phyloP scores from a whole-genome alignment of 306 rosid species.

The Cyclanthera cordifolia region DNA sequence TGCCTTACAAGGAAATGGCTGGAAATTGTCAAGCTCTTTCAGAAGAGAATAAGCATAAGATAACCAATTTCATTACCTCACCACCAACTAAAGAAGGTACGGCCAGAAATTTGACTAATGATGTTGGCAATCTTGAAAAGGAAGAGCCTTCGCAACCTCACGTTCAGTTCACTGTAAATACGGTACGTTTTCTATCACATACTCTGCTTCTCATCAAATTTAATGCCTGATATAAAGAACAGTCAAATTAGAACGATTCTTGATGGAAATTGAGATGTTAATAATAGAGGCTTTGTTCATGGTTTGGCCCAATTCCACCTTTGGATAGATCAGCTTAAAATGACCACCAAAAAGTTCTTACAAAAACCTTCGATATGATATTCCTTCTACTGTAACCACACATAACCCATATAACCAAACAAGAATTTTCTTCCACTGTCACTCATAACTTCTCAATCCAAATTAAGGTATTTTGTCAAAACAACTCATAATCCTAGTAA shows the following conservation, averaged over 20 bases:
- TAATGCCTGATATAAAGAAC: neutral
- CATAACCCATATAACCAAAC: too few relatives aligned
- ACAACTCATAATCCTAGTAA: too few relatives aligned
- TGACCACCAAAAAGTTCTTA: too few relatives aligned
- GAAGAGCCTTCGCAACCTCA: constrained; percentile 16
- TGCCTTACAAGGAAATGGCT: constrained; percentile 80
- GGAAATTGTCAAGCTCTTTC: constrained; percentile 65
- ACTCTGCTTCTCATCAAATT: neutral
- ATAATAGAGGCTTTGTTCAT: too few relatives aligned
- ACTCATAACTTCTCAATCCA: too few relatives aligned
- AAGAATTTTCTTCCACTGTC: too few relatives aligned
- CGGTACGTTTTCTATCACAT: constrained; percentile 21
- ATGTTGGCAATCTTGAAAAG: constrained; percentile 15
- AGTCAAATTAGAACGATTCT: neutral
- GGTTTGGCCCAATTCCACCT: too few relatives aligned
- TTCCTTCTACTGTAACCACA: too few relatives aligned
- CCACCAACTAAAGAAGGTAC: constrained; percentile 27
- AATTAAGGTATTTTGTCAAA: too few relatives aligned
- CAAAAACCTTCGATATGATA: too few relatives aligned
- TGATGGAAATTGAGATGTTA: neutral
- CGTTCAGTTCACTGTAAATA: constrained; percentile 20
- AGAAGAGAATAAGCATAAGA: constrained; percentile 57
- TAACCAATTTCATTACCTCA: constrained; percentile 39
- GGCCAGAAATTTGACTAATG: constrained; percentile 5
- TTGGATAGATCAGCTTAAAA: too few relatives aligned